Base-by-base conservation (phyloP, 2,329 filamentous ascomycete genomes). In the Ophiostoma pallidulum region DNA sequence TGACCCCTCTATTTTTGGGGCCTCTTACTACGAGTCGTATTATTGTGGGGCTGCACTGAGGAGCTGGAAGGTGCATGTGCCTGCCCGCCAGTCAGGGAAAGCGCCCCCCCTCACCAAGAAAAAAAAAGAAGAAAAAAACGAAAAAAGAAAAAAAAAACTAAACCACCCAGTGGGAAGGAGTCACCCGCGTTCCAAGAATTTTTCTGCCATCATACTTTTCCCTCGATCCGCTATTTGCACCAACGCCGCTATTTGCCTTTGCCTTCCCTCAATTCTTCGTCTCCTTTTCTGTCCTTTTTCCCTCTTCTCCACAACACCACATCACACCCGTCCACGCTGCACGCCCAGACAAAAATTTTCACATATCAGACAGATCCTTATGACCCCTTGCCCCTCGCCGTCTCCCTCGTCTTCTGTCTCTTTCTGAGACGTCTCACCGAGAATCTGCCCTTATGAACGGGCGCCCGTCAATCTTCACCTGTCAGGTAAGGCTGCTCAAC, bases 391-490 rank as follows among this genome's bases (percentile, higher is more conserved):
- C 14, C 20, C 16, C 6, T 16, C 49, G 39, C 37, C 42, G 48
- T 50, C 46, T 48, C 47, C 36, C 51, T 42, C 45, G 39, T 38
- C 53, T 51, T 57, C 49, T 53, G 48, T 52, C 53, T 53, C 53
- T 55, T 54, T 50, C 58, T 59, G 58, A 64, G 55, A 60, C 63
- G 61, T 56, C 56, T 58, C 57, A 57, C 57, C 61, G 59, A 67
- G 74, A 67, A 68, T 74, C 74, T 47, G 83, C 80, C 75, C 82
- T 82, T 84, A 89, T 89, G 84, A 84, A 82, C 83, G 83, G 83
- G 75, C 82, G 82, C 77, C 75, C 78, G 71, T 87, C 85, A 69
- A 77, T 83, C 68, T 90, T 88, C 75, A 90, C 85, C 72, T 90
- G 84, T 71, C 85, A 90, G 80, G 84, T 87, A 82, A 54, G 74